Evolutionary conservation across 768 basidiomycete genomes (phyloP).

Genomic region (Lenzites betulinus): DNA sequence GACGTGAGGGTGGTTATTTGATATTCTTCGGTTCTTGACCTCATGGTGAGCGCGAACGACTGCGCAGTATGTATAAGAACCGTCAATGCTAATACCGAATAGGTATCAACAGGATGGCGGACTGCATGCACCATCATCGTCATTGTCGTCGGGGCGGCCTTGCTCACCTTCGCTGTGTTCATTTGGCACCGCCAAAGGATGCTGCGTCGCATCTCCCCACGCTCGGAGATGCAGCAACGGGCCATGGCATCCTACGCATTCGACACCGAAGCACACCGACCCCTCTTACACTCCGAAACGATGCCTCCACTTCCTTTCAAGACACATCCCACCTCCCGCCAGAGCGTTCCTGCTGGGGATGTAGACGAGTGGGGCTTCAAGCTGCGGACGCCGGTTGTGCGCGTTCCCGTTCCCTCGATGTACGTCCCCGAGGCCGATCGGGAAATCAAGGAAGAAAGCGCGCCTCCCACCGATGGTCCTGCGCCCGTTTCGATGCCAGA

Average conservation of each 20-base stretch:
- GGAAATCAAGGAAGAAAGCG: not conserved
- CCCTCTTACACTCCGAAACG: not conserved
- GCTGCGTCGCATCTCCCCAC: not conserved
- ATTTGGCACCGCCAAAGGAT: slow-evolving; percentile 15
- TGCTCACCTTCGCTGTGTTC: slow-evolving; percentile 11
- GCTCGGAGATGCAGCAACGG: slow-evolving; percentile 16
- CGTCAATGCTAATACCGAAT: not conserved
- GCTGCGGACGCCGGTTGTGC: slow-evolving; percentile 2
- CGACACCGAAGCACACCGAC: slow-evolving; percentile 13
- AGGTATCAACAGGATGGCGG: slow-evolving; percentile 21
- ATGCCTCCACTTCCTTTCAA: slow-evolving; percentile 9
- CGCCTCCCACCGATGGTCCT: not conserved
- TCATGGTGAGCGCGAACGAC: not conserved
- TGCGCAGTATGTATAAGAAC: not conserved
- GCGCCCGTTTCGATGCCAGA: not conserved
- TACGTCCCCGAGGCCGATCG: not conserved
- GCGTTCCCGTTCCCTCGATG: slow-evolving; percentile 12
- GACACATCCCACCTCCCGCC: slow-evolving; percentile 1
- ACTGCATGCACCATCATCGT: slow-evolving; percentile 16
- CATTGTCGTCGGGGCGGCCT: slow-evolving; percentile 16
- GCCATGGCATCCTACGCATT: slow-evolving; percentile 10
- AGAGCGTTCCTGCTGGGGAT: not conserved
- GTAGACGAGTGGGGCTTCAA: slow-evolving; percentile 8
- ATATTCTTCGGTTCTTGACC: not conserved
- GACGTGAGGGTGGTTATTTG: not conserved